A percentile compares a stretch with the other conserved stretches of the same genome.
Conservation (phyloP, 495 filamentous ascomycete species). For the Hypoxylon fragiforme region DNA sequence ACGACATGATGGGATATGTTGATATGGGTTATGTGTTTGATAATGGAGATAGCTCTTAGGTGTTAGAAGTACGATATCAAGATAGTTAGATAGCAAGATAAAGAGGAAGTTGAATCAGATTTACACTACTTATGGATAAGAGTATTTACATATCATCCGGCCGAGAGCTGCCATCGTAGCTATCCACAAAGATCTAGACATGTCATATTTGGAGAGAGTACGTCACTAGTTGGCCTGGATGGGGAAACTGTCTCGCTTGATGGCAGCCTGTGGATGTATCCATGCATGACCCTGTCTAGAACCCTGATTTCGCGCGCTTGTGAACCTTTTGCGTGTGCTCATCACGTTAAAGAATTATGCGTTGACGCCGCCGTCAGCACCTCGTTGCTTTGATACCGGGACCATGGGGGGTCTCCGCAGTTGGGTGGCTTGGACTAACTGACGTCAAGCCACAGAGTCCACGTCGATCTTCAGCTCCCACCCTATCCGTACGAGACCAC, state of each 20-base stretch:
- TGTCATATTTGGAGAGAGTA: conserved; percentile 18
- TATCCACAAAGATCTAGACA: neutral
- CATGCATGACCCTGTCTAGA: neutral
- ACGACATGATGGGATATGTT: conserved; percentile 30
- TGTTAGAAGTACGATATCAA: too few species aligned
- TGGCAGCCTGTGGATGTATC: neutral
- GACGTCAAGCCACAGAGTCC: conserved; percentile 25
- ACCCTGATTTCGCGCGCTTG: conserved; percentile 23
- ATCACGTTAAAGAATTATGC: neutral
- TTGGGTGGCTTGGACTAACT: conserved; percentile 22
- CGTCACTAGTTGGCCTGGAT: conserved; percentile 22
- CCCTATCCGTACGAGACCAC: neutral
- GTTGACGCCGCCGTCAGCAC: neutral
- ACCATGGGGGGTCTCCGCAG: conserved; percentile 7
- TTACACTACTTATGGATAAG: neutral
- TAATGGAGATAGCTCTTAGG: too few species aligned
- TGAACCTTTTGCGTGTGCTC: conserved; percentile 6
- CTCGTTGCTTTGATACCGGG: conserved; percentile 3
- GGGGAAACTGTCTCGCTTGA: conserved; percentile 9
- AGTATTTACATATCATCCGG: conserved; percentile 21
- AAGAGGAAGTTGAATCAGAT: neutral
- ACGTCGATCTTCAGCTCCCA: conserved; percentile 11
- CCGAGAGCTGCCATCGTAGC: neutral
- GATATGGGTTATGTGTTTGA: neutral
- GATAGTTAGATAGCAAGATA: neutral